Evolutionary conservation across 805 yeast genomes (phyloP), one percentile per base, ranked within the genome.

Genomic region (Candida argentea): DNA sequence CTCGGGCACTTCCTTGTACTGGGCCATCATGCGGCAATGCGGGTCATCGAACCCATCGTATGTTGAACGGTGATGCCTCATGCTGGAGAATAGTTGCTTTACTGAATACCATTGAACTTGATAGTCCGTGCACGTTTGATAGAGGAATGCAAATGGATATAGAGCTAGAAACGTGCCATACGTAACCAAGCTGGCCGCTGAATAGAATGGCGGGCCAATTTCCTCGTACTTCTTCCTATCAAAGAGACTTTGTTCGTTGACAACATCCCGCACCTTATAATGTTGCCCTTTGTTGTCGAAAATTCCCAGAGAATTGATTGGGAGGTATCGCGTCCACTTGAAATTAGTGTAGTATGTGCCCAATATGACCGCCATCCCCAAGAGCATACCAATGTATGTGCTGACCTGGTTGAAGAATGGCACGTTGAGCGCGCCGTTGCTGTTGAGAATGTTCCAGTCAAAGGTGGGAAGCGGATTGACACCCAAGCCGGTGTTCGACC

Each of bases 401-500:
- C 39, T 44, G 7, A 42, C 14, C 16, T 44, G 44, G 5, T 52
- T 34, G 31, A 38, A 52, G 30, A 49, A 44, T 9, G 57, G 57
- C 10, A 31, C 18, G 5, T 35, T 27, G 25, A 46, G 50, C 5
- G 38, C 33, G 18, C 31, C 29, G 25, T 28, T 36, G 22, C 10
- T 28, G 16, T 34, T 31, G 14, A 46, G 25, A 14, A 47, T 25
- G 31, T 49, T 49, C 51, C 51, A 50, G 30, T 52, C 57, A 26
- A 49, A 50, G 3, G 48, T 31, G 10, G 53, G 39, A 26, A 52
- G 43, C 11, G 59, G 57, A 30, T 52, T 53, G 6, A 53, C 19
- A 5, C 57, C 57, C 25, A 53, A 36, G 2, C 59, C 76, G 16
- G 32, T 27, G 5, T 37, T 29, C 10, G 55, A 41, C 15, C 80